Percentiles rank a stretch among this genome's conserved stretches.
These are phyloP conservation scores for Zangia roseola DNA, from an alignment of 768 basidiomycete genomes.

Conservation along the genomic window DNA sequence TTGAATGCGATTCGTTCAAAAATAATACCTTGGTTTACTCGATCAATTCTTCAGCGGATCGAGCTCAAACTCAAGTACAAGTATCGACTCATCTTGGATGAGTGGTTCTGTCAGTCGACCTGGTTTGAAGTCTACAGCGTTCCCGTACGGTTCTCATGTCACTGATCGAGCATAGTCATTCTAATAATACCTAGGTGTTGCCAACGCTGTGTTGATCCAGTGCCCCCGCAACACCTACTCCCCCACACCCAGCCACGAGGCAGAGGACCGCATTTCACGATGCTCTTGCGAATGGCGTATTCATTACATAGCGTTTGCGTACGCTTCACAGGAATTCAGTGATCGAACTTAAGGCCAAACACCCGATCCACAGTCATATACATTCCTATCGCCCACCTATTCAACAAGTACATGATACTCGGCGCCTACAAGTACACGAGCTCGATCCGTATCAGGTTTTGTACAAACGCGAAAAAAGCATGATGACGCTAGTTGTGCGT, in stretches of 20 bases:
- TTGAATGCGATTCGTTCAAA: slow-evolving; percentile 87
- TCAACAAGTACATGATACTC: too few relatives aligned
- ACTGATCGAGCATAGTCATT: background rate
- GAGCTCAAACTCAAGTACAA: slow-evolving; percentile 96
- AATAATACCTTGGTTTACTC: background rate
- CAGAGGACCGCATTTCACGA: slow-evolving; percentile 84
- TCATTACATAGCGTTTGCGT: slow-evolving; percentile 69
- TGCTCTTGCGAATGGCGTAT: slow-evolving; percentile 72
- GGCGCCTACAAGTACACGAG: too few relatives aligned
- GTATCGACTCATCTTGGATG: slow-evolving; percentile 92
- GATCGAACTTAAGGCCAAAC: too few relatives aligned
- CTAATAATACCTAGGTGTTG: slow-evolving; percentile 52
- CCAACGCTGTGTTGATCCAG: slow-evolving; percentile 82
- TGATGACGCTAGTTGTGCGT: too few relatives aligned
- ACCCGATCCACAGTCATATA: too few relatives aligned
- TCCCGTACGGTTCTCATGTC: slow-evolving; percentile 52
- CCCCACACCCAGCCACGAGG: slow-evolving; percentile 46
- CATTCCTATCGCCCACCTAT: too few relatives aligned
- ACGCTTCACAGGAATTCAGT: too few relatives aligned
- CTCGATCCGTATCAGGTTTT: too few relatives aligned
- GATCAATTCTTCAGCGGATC: slow-evolving; percentile 50
- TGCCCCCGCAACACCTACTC: slow-evolving; percentile 44
- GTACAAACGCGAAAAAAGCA: too few relatives aligned
- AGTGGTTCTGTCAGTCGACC: slow-evolving; percentile 89
- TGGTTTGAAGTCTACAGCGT: slow-evolving; percentile 93